Conservation (phyloP, 2,329 filamentous ascomycete species). For the Arthrobotrys musiformis region DNA sequence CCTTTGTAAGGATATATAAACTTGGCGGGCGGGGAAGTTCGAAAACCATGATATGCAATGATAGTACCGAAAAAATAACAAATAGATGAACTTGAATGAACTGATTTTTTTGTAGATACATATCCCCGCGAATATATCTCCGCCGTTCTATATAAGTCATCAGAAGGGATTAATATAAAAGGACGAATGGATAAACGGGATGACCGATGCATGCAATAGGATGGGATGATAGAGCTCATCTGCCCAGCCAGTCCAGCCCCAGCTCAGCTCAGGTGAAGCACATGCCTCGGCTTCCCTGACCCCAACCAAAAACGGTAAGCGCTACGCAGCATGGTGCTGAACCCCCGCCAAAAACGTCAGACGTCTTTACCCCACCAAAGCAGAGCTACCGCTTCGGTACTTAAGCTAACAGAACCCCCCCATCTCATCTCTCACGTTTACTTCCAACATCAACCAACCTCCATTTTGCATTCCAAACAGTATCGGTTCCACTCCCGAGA, state of each 20-base stretch:
- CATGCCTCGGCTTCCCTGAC: conserved; percentile 13
- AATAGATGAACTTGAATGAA: no score
- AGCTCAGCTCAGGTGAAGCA: not conserved
- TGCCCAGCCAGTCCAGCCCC: no score
- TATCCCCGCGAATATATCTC: no score
- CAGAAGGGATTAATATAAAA: no score
- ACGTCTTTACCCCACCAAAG: conserved; percentile 10
- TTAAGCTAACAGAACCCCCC: not conserved
- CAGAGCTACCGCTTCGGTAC: not conserved
- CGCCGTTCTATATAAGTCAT: no score
- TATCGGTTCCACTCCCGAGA: not conserved
- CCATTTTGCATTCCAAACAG: not conserved
- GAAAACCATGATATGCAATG: no score
- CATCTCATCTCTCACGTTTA: not conserved
- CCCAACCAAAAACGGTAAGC: not conserved
- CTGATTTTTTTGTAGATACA: no score
- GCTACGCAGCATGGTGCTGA: no score
- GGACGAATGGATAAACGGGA: not conserved
- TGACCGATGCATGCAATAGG: no score
- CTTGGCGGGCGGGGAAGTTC: no score
- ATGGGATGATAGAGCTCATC: conserved; percentile 11
- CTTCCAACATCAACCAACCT: not conserved
- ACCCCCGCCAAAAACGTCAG: not conserved
- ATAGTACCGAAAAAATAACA: no score
- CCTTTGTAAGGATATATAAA: no score